phyloP scores from a whole-genome alignment of 169 alveolate genomes.

The Cryptosporidium felis region DNA sequence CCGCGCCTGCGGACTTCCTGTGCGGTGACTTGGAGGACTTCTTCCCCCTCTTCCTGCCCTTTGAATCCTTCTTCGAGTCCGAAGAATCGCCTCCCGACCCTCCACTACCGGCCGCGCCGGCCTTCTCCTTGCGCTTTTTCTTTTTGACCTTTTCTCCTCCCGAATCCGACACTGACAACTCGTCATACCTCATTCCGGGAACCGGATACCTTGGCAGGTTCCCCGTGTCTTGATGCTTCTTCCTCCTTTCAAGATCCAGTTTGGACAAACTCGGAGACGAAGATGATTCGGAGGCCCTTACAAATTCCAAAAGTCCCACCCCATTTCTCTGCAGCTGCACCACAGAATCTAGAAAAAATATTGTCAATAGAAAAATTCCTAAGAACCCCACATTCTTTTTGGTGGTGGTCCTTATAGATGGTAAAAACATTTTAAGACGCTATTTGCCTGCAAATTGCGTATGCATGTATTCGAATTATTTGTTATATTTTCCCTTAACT shows the following conservation, averaged over 20 bases:
- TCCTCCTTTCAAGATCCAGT: conserved; percentile 9
- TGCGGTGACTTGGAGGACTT: not conserved
- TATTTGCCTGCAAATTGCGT: not conserved
- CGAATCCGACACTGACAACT: not conserved
- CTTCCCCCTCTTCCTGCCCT: not conserved
- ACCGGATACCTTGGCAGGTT: conserved; percentile 14
- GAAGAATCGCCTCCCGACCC: not conserved
- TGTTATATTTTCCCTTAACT: no score
- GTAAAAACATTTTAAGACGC: not conserved
- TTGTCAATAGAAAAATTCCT: not conserved
- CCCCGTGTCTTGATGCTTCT: conserved; percentile 3
- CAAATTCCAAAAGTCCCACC: not conserved
- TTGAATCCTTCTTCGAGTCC: not conserved
- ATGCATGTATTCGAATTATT: conserved; percentile 2
- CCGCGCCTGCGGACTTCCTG: not conserved
- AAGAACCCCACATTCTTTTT: conserved; percentile 3
- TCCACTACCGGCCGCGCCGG: not conserved
- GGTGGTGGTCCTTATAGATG: not conserved
- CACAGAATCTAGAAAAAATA: not conserved
- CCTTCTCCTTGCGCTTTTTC: not conserved
- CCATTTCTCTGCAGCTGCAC: not conserved
- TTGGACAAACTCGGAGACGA: not conserved
- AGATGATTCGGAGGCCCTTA: not conserved
- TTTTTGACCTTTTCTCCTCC: not conserved
- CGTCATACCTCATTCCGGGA: conserved; percentile 61